Conservation (phyloP, 2,329 filamentous ascomycete species). For the Rutstroemia sp. region DNA sequence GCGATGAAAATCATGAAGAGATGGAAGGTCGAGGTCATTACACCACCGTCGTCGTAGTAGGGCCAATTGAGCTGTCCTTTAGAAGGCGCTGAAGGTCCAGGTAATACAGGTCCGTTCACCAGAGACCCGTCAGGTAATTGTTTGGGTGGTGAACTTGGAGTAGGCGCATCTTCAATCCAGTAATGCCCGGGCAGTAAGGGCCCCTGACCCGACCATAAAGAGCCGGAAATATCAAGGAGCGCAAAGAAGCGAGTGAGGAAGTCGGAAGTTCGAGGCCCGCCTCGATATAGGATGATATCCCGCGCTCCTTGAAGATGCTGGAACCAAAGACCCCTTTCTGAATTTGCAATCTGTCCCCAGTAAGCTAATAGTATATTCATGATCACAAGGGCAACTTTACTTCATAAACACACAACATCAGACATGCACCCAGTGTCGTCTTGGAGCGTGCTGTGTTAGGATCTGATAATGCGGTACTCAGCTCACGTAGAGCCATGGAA, state of each 20-base stretch:
- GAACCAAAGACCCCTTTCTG: conserved; percentile 23
- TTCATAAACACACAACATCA: conserved; percentile 28
- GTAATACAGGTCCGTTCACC: neutral
- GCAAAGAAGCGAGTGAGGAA: conserved; percentile 28
- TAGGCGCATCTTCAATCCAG: conserved; percentile 21
- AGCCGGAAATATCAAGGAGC: conserved; percentile 26
- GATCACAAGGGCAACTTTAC: conserved; percentile 10
- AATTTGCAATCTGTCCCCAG: conserved; percentile 22
- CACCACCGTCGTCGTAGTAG: conserved; percentile 24
- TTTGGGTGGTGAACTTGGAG: neutral
- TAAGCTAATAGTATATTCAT: conserved; percentile 1
- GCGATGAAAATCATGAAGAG: conserved; percentile 27
- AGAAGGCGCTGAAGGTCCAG: neutral
- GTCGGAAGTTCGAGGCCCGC: conserved; percentile 22
- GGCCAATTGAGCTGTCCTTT: conserved; percentile 18
- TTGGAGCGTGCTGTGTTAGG: conserved; percentile 20
- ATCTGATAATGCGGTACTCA: conserved; percentile 22
- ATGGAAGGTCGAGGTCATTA: conserved; percentile 25
- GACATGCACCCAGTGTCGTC: conserved; percentile 25
- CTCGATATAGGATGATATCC: conserved; percentile 26
- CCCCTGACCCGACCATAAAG: conserved; percentile 22
- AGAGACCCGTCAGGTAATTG: neutral
- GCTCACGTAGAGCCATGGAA: conserved; percentile 22
- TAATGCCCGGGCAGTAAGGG: conserved; percentile 26
- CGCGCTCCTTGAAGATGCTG: conserved; percentile 27